These are phyloP conservation scores for Cymodocea nodosa DNA, from an alignment of 116 monocot species.

Conservation along the genomic window DNA sequence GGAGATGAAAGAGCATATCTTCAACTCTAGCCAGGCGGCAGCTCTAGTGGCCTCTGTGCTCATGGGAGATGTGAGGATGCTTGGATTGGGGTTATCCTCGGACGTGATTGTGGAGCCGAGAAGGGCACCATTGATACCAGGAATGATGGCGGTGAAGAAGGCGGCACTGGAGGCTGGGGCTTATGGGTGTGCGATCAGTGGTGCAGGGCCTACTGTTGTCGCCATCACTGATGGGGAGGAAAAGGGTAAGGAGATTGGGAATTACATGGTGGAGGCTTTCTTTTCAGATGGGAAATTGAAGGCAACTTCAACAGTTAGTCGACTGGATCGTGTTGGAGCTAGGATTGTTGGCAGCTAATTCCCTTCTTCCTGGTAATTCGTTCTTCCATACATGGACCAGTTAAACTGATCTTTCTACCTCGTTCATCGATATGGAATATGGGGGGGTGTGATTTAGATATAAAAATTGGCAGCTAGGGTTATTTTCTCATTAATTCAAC, in stretches of 20 bases:
- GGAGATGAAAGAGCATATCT: slow-evolving; percentile 63
- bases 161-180: slow-evolving; percentile 75
- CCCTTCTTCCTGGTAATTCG: too few relatives aligned
- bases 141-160: slow-evolving; percentile 78
- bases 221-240: slow-evolving; percentile 59
- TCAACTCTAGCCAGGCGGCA: slow-evolving; percentile 86
- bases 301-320: slow-evolving; percentile 37
- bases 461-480: too few relatives aligned
- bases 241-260: slow-evolving; percentile 55
- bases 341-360: slow-evolving; percentile 39
- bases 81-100: slow-evolving; percentile 61
- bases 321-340: slow-evolving; percentile 76
- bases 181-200: slow-evolving; percentile 89
- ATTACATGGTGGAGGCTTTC: slow-evolving; percentile 79
- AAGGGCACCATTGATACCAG: slow-evolving; percentile 80
- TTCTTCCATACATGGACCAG: too few relatives aligned
- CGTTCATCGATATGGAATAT: too few relatives aligned
- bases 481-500: too few relatives aligned
- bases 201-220: slow-evolving; percentile 81
- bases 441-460: too few relatives aligned
- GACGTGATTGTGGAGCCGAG: slow-evolving; percentile 84
- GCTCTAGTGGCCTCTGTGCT: slow-evolving; percentile 77
- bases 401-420: too few relatives aligned
- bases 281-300: slow-evolving; percentile 43
- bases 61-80: slow-evolving; percentile 41